These are phyloP conservation scores for Lycium barbarum DNA, from an alignment of 257 asterid genomes.

Conservation along the genomic window DNA sequence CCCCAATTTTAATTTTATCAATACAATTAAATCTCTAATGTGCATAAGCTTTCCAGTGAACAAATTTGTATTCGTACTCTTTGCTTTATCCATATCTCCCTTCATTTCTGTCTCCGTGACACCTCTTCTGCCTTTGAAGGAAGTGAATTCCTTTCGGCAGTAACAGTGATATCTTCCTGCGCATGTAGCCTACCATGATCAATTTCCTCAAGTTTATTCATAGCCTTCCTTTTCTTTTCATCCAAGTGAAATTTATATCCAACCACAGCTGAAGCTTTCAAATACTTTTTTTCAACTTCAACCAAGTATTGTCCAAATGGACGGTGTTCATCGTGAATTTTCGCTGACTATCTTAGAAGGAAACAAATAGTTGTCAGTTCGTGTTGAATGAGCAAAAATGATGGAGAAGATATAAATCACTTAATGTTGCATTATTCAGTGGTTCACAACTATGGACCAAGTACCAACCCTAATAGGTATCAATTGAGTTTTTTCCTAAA, in stretches of 20 bases:
- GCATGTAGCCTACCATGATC: neutral
- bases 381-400: neutral
- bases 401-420: constrained; percentile 21
- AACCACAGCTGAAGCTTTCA: neutral
- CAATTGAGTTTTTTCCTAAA: neutral
- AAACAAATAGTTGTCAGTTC: neutral
- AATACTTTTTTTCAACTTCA: neutral
- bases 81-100: neutral
- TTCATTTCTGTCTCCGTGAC: neutral
- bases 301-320: constrained; percentile 7
- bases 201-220: constrained; percentile 11
- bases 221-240: constrained; percentile 14
- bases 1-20: neutral
- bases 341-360: neutral
- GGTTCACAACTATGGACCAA: neutral
- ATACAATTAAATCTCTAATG: constrained; percentile 7
- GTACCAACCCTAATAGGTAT: neutral
- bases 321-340: neutral
- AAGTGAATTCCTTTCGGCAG: constrained; percentile 6
- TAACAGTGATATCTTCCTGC: neutral
- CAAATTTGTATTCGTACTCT: neutral
- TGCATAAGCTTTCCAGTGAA: neutral
- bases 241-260: constrained; percentile 11
- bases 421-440: constrained; percentile 1
- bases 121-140: neutral